A percentile compares a stretch with the other conserved stretches of the same genome.
Evolutionary conservation across 2,329 filamentous ascomycete genomes (phyloP).

Genomic region (Apiospora aurea): DNA sequence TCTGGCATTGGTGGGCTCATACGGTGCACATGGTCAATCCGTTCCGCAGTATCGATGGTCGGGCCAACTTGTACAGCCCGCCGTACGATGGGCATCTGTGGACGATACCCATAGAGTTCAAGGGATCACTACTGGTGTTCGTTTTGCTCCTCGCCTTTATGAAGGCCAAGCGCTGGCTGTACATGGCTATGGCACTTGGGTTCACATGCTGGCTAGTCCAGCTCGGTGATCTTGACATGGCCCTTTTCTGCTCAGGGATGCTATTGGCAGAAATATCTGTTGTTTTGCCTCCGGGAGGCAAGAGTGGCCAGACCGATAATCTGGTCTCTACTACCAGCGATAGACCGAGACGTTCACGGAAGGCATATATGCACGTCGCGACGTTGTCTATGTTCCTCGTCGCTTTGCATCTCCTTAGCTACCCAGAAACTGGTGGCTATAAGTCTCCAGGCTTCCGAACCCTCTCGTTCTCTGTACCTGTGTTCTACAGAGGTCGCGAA

Average conservation of each 20-base stretch:
- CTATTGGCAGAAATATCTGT: constrained; percentile 34
- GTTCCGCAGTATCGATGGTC: constrained; percentile 54
- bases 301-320: neutral
- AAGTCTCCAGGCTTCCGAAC: constrained; percentile 24
- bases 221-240: constrained; percentile 31
- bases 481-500: constrained; percentile 15
- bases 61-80: constrained; percentile 59
- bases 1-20: constrained; percentile 45
- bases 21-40: constrained; percentile 54
- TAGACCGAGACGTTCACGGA: neutral
- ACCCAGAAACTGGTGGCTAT: constrained; percentile 25
- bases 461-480: constrained; percentile 18
- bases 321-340: neutral
- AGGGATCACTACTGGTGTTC: constrained; percentile 65
- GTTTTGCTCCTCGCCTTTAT: constrained; percentile 53
- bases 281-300: constrained; percentile 23
- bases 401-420: constrained; percentile 28
- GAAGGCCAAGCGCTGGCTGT: constrained; percentile 31
- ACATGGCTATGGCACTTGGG: constrained; percentile 27
- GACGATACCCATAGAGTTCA: constrained; percentile 69
- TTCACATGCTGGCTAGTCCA: constrained; percentile 28
- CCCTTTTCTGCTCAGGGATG: constrained; percentile 34
- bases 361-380: neutral
- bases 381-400: constrained; percentile 17
- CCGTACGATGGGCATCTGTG: constrained; percentile 66